phyloP scores from a whole-genome alignment of 768 basidiomycete genomes.

The Agaricus subrufescens region DNA sequence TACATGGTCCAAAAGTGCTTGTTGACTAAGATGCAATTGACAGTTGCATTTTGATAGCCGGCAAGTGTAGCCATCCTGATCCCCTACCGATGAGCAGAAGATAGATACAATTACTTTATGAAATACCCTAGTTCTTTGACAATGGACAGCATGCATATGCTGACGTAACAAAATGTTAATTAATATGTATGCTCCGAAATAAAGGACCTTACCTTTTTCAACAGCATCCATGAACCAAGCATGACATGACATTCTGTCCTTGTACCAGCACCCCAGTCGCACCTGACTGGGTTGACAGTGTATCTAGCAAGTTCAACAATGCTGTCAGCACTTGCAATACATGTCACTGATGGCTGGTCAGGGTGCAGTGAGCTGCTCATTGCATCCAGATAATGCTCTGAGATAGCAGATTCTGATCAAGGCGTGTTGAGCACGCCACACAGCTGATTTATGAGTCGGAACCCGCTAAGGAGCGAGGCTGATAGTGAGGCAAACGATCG shows the following conservation, averaged over 20 bases:
- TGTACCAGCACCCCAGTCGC: conserved; percentile 24
- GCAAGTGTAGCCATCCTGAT: conserved; percentile 12
- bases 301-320: conserved; percentile 22
- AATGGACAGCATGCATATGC: conserved; percentile 2
- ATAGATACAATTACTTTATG: background rate
- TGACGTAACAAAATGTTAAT: background rate
- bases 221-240: conserved; percentile 23
- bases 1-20: conserved; percentile 19
- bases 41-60: conserved; percentile 18
- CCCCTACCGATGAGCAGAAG: background rate
- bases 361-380: background rate
- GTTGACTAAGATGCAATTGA: conserved; percentile 12
- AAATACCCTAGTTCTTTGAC: background rate
- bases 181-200: background rate
- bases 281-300: conserved; percentile 16
- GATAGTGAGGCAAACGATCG: background rate
- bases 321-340: conserved; percentile 8
- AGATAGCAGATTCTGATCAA: background rate
- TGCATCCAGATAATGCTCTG: background rate
- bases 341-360: background rate
- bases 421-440: background rate
- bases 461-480: conserved; percentile 18
- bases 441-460: conserved; percentile 11
- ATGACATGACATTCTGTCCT: conserved; percentile 15
- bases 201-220: conserved; percentile 19